Evolutionary conservation across 371 early-diverging fungal species (phyloP), one percentile per base, ranked within the genome.

Genomic region (Paraphysoderma sedebokerense): DNA sequence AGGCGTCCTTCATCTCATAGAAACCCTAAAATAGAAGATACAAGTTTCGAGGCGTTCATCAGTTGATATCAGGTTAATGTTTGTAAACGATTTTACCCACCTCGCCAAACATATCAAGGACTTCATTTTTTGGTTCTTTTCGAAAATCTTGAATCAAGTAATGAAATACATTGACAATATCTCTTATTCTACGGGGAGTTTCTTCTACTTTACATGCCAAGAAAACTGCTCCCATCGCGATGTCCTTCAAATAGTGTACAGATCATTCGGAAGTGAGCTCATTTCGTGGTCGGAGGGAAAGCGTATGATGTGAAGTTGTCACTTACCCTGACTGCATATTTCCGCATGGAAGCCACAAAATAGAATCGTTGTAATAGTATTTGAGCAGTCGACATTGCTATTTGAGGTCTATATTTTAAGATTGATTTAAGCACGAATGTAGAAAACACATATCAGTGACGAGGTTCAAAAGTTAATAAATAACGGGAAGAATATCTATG

Each of bases 301-400:
- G 37, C 0, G 6, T 22, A 36, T 4, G 17, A 19, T 36, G 38
- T 24, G n/a, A n/a, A n/a, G n/a, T n/a, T n/a, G n/a, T n/a, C 5
- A 51, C 70, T 47, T 68, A 84, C 87, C 60, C 76, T 53, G 30
- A 85, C 59, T 11, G 72, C 71, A 59, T 77, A 78, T 19, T 80
- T 61, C 46, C 70, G 73, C 12, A 89, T 58, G 3, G 87, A 77
- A 0, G 86, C 77, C 49, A 79, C 63, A 48, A 71, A 86, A 62
- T 76, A 96, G 71, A 92, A 92, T 7, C 96, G 79, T 48, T 91
- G 89, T 39, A 92, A 77, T 23, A 96, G 65, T 2, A 89, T 84
- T 58, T 92, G 90, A 1, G 92, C 92, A n/a, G 90, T 90, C 3
- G 92, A 89, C 75, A 90, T 85, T 0, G 87, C 84, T 7, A 83